These are phyloP conservation scores for Kodamaea neixiangensis DNA, from an alignment of 805 yeast genomes.

Conservation along the genomic window DNA sequence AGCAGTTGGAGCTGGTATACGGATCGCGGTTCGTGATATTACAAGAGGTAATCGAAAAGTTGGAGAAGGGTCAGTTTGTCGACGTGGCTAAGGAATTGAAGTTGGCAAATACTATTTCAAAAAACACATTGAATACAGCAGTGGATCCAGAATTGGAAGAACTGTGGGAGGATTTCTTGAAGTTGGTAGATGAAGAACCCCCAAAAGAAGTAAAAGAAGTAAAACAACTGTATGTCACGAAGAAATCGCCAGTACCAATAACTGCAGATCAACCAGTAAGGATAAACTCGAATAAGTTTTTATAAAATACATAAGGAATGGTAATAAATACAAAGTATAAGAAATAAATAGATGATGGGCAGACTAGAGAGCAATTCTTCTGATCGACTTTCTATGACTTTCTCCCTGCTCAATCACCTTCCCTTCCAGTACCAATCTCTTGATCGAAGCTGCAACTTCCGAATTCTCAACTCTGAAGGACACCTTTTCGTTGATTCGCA, in stretches of 20 bases:
- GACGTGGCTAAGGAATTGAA: slow-evolving; percentile 45
- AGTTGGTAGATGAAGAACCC: slow-evolving; percentile 18
- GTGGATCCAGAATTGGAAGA: slow-evolving; percentile 43
- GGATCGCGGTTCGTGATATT: slow-evolving; percentile 34
- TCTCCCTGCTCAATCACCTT: slow-evolving; percentile 68
- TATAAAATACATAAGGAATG: slow-evolving; percentile 4
- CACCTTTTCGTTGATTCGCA: slow-evolving; percentile 65
- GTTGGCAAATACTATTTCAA: slow-evolving; percentile 45
- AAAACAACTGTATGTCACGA: background rate
- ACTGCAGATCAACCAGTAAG: background rate
- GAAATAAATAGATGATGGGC: background rate
- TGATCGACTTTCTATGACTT: slow-evolving; percentile 64
- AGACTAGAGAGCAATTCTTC: slow-evolving; percentile 19
- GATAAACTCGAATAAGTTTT: slow-evolving; percentile 15
- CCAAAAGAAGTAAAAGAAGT: background rate
- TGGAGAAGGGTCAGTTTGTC: slow-evolving; percentile 36
- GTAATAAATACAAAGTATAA: background rate
- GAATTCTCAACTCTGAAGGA: slow-evolving; percentile 65
- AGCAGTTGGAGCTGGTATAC: slow-evolving; percentile 42
- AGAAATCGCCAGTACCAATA: no score
- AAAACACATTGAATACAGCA: slow-evolving; percentile 31
- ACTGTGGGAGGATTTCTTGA: slow-evolving; percentile 36
- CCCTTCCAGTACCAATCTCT: slow-evolving; percentile 71
- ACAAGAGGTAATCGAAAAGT: slow-evolving; percentile 30
- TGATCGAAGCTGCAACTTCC: slow-evolving; percentile 68